Base-by-base conservation (phyloP, 805 yeast genomes). In the Sungouiella thailandica region DNA sequence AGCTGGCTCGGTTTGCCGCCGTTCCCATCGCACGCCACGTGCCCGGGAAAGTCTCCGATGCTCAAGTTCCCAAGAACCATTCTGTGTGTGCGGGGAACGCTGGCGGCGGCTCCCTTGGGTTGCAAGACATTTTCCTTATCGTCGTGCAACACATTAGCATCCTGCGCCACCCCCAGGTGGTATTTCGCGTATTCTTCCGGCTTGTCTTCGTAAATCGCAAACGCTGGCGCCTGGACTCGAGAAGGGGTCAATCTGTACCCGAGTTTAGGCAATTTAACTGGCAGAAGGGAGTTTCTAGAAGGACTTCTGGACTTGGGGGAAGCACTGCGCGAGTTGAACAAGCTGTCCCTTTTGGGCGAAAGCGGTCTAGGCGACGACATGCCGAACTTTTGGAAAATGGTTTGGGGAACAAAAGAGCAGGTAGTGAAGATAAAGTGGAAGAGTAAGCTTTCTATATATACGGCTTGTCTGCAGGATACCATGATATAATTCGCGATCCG, bases 91-190 rank as follows among this genome's bases (percentile, higher is more conserved):
- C 25, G 17, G 27, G 20, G 34, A 23, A 47, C 44, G 6, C 27
- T 23, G 36, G 38, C 20, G 23, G 29, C 32, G 37, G 32, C 17
- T n/a, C 37, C 43, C 29, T 52, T 53, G 7, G 68, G 66, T 43
- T 58, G 67, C 39, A 62, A 50, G 28, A 62, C 53, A 42, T 66
- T 66, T 40, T 66, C 72, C 49, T 66, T 69, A 42, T 66, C 69
- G 35, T 52, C 52, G 39, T 58, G 56, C 29, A 28, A 20, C 23
- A 23, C 9, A 18, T 33, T 32, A 15, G 23, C 23, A 15, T 26
- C 28, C n/a, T 23, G 24, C 4, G n/a, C 10, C 24, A 9, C 28
- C 24, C 35, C 26, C 19, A 35, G 35, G 33, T 44, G 48, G 39
- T 37, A 35, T 24, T 30, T 32, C 20, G 31, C 35, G 27, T 37